A percentile compares a stretch with the other conserved stretches of the same genome.
phyloP scores from a whole-genome alignment of 768 basidiomycete species.

The Leucocoprinus sp. region DNA sequence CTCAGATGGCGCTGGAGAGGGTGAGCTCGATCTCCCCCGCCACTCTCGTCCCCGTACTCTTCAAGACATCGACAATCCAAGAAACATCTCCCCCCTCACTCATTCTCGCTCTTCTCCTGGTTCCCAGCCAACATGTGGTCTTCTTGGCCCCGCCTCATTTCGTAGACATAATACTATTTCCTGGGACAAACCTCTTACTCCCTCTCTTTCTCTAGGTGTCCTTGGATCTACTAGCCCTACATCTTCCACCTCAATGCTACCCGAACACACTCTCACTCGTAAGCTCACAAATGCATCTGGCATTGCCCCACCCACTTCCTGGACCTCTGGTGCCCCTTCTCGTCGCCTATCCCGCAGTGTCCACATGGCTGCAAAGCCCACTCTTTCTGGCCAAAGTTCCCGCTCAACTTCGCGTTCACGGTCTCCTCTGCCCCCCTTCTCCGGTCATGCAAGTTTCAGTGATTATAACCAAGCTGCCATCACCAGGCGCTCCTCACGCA shows the following conservation, averaged over 20 bases:
- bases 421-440: constrained; percentile 75
- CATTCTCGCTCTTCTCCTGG: constrained; percentile 48
- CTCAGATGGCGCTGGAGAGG: constrained; percentile 80
- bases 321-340: constrained; percentile 51
- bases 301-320: constrained; percentile 37
- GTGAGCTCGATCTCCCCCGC: constrained; percentile 57
- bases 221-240: constrained; percentile 54
- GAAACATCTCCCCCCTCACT: constrained; percentile 34
- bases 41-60: constrained; percentile 75
- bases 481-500: constrained; percentile 73
- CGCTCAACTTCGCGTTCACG: constrained; percentile 93
- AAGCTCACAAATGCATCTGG: constrained; percentile 42
- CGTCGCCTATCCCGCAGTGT: constrained; percentile 82
- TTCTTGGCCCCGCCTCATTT: constrained; percentile 57
- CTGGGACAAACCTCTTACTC: constrained; percentile 54
- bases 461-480: constrained; percentile 43
- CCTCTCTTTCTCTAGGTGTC: constrained; percentile 47
- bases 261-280: constrained; percentile 58
- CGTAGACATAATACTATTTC: constrained; percentile 60
- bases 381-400: constrained; percentile 75
- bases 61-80: constrained; percentile 32
- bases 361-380: constrained; percentile 60
- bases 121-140: constrained; percentile 56
- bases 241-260: constrained; percentile 49
- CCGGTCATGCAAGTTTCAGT: constrained; percentile 58